Evolutionary conservation across 2,329 filamentous ascomycete species (phyloP), one percentile per base, ranked within the genome.

Genomic region (Xylariaceae sp.): DNA sequence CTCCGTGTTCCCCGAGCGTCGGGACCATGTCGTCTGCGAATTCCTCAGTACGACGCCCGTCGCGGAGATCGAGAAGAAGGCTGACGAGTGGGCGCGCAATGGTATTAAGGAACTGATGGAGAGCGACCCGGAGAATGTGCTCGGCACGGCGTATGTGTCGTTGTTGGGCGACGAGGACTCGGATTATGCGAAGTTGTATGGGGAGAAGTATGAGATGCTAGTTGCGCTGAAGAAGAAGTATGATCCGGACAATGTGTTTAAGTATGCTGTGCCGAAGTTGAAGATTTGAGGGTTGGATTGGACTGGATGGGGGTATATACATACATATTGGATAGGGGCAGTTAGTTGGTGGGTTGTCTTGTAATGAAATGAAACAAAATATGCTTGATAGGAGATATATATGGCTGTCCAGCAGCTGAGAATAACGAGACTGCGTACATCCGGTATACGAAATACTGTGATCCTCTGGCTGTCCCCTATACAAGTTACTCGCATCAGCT

Each of bases 201-300:
- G 72, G 1, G 42, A 62, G 3, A 66, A 73, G 15, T 66, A 69
- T 48, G 60, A 64, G 1, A 58, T 35, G 17, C 52, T 67, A 18
- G 55, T 67, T 45, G 60, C 34, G 56, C 55, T 74, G 48, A 74
- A 77, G 62, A 67, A 66, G 56, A 66, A 70, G 50, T 73, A 73
- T 53, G 74, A 76, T 49, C 70, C 73, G 0, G 58, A 68, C 2
- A 74, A 75, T 60, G 66, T 73, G 1, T 77, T 76, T 58, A 72
- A 67, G 48, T 57, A 67, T 23, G 60, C 64, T 2, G 57, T 67
- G n/a, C 66, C 64, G 39, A 54, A 45, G 23, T 56, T 63, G 15
- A 23, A 37, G 13, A 17, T 54, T 52, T 60, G 58, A 61, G 10
- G 9, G 42, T 6, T n/a, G 42, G 42, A n/a, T 42, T 39, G 37